phyloP scores from a whole-genome alignment of 139 green algal genomes.

The Auxenochlorella pyrenoidosa region DNA sequence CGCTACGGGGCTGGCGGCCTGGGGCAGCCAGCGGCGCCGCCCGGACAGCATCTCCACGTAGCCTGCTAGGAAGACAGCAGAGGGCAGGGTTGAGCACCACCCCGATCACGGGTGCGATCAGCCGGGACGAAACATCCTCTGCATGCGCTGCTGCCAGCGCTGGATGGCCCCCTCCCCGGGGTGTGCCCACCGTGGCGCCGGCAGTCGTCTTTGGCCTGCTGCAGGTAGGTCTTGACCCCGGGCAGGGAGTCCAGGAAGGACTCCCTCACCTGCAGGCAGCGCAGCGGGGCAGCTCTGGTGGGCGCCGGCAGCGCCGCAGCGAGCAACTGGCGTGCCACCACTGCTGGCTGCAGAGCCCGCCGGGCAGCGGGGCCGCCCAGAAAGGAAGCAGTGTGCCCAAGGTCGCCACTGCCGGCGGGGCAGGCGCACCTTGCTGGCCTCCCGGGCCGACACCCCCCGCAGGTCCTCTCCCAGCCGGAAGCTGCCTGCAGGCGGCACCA shows the following conservation, averaged over 20 bases:
- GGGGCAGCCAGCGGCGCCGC: slow-evolving; percentile 61
- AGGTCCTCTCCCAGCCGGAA: not conserved
- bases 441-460: not conserved
- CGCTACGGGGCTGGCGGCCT: slow-evolving; percentile 44
- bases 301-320: too few relatives aligned
- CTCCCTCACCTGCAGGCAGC: slow-evolving; percentile 20
- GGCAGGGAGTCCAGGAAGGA: slow-evolving; percentile 53
- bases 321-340: too few relatives aligned
- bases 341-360: too few relatives aligned
- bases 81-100: too few relatives aligned
- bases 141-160: too few relatives aligned
- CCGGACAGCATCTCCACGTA: slow-evolving; percentile 67
- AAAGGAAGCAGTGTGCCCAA: too few relatives aligned
- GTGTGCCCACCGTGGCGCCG: not conserved
- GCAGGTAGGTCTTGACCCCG: slow-evolving; percentile 45
- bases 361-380: too few relatives aligned
- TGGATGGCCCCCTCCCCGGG: not conserved
- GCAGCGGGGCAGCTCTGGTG: too few relatives aligned
- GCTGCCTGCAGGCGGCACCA: too few relatives aligned
- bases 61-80: not conserved
- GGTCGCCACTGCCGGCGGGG: too few relatives aligned
- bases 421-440: not conserved
- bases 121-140: too few relatives aligned
- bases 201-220: slow-evolving; percentile 52
- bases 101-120: too few relatives aligned